Base-by-base conservation (phyloP, 2,329 filamentous ascomycete genomes). In the Sporothrix brunneoviolacea region DNA sequence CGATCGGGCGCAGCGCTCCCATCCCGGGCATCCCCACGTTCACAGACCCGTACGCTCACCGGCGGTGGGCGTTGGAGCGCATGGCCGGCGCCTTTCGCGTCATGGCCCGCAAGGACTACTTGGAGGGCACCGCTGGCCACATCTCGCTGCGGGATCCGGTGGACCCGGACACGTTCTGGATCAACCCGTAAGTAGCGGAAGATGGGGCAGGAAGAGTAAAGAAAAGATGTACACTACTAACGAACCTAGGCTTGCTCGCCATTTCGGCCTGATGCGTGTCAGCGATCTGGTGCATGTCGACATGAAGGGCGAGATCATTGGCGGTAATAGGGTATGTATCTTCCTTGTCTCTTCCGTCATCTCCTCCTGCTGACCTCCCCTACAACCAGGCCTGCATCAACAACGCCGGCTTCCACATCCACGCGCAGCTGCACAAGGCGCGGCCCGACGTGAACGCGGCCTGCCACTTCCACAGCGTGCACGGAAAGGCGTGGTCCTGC, bases 101-200 rank as follows among this genome's bases (percentile, higher is more conserved):
- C 48, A 83, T 82, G 59, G 73, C 79, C 0, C 71, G 77, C 38
- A 74, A 79, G 58, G 77, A 76, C 41, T 82, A 75, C 63, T 76
- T 73, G 0, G 80, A 83, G 61, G 80, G 81, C 53, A 80, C 82
- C 67, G 69, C 70, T 4, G 80, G 81, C 1, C 80, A 84, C 62
- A 83, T 84, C 52, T 71, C 66, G 9, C 74, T 83, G 1, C 70
- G 79, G 13, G 80, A 83, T 56, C 79, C 80, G 0, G 76, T 80
- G 58, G 64, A 73, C 53, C 62, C 67, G 0, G 67, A 79, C 55
- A 70, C 69, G 2, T 81, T 82, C 62, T 83, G 80, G 80, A 82
- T 79, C 46, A 83, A 83, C 58, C 78, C 79, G 0, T n/a, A n/a
- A n/a, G n/a, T n/a, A n/a, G n/a, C n/a, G n/a, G n/a, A n/a, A n/a